Conservation (phyloP, 2,329 filamentous ascomycete genomes). For the Plectosphaerella sp. region DNA sequence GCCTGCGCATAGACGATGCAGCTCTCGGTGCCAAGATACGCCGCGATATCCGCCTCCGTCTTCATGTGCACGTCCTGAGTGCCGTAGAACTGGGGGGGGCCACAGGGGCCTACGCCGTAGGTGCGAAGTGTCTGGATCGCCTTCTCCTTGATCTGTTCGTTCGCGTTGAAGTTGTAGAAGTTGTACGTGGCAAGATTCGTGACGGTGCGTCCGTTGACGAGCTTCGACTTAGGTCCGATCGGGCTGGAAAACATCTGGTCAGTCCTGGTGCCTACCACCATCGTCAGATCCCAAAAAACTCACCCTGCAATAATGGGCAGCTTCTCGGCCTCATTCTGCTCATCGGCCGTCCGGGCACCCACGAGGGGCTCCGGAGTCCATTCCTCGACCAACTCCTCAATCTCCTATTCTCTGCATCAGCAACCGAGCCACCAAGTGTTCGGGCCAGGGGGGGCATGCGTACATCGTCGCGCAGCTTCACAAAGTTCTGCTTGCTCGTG, state of each 20-base stretch:
- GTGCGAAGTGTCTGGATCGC: slow-evolving; percentile 90
- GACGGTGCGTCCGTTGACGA: slow-evolving; percentile 83
- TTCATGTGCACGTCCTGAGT: slow-evolving; percentile 98
- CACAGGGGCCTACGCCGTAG: slow-evolving; percentile 95
- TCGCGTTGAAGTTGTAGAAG: slow-evolving; percentile 94
- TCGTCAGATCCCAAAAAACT: slow-evolving; percentile 8
- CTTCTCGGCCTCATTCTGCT: slow-evolving; percentile 79
- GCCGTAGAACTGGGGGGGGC: slow-evolving; percentile 95
- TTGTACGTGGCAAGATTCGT: slow-evolving; percentile 94
- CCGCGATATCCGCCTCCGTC: slow-evolving; percentile 88
- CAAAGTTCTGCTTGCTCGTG: slow-evolving; percentile 83
- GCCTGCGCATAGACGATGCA: slow-evolving; percentile 96
- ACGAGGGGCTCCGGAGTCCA: slow-evolving; percentile 95
- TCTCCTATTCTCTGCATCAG: slow-evolving; percentile 56
- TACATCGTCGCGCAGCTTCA: slow-evolving; percentile 78
- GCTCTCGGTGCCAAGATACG: slow-evolving; percentile 79
- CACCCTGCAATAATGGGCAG: slow-evolving; percentile 86
- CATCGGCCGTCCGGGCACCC: slow-evolving; percentile 64
- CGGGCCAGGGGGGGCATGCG: slow-evolving; percentile 3
- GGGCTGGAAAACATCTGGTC: slow-evolving; percentile 47
- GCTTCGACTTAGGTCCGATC: slow-evolving; percentile 84
- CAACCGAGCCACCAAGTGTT: neutral
- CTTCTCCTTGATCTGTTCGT: slow-evolving; percentile 90
- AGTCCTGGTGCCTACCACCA: neutral
- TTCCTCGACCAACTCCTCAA: slow-evolving; percentile 93